A percentile compares a stretch with the other conserved stretches of the same genome.
Evolutionary conservation across 805 yeast species (phyloP).

Genomic region (Schwanniomyces vanrijiae): DNA sequence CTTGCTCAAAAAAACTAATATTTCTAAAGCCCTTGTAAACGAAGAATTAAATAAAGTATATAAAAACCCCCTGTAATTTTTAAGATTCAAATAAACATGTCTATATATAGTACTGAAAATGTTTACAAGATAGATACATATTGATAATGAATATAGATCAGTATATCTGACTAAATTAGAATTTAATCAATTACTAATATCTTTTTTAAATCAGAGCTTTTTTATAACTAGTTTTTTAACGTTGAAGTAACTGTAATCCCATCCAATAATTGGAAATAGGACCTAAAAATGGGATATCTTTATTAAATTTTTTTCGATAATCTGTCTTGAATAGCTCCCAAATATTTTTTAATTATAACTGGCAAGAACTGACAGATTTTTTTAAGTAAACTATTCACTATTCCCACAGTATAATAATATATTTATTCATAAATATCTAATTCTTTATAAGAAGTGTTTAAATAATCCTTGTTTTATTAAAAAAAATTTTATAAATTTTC

Average conservation of each 20-base stretch:
- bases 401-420: not conserved
- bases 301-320: not conserved
- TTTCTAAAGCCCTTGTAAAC: not conserved
- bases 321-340: not conserved
- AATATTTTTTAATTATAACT: not conserved
- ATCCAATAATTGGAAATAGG: not conserved
- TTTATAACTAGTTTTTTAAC: not conserved
- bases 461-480: not conserved
- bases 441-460: not conserved
- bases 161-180: not conserved
- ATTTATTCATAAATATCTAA: not conserved
- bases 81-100: too few species aligned
- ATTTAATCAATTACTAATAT: not conserved
- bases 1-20: not conserved
- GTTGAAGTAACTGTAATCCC: not conserved
- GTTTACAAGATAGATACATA: not conserved
- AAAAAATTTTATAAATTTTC: not conserved
- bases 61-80: not conserved
- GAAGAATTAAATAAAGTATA: not conserved
- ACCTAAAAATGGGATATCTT: not conserved
- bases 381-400: not conserved
- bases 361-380: not conserved
- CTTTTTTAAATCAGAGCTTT: not conserved
- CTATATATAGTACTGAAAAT: not conserved
- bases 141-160: not conserved